Percentiles rank a stretch among this genome's conserved stretches.
phyloP scores from a whole-genome alignment of 257 asterid genomes.

The Nicotiana paniculata region DNA sequence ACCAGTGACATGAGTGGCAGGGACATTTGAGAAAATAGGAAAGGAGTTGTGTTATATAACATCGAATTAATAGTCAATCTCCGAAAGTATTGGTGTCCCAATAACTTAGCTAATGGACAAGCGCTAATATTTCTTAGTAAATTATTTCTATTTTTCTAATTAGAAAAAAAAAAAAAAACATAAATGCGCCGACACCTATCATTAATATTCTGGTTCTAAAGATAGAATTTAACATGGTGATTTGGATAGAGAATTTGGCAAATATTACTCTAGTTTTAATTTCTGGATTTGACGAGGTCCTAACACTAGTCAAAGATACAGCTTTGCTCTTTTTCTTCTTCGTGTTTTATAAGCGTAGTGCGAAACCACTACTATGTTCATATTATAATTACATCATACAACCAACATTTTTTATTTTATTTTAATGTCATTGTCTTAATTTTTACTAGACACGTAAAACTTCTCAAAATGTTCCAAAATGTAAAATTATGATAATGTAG shows the following conservation, averaged over 20 bases:
- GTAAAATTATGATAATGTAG: not conserved
- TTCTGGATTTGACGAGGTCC: not conserved
- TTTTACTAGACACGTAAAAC: too few relatives aligned
- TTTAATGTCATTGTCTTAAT: too few relatives aligned
- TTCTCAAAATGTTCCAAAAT: too few relatives aligned
- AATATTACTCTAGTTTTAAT: not conserved
- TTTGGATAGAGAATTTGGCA: not conserved
- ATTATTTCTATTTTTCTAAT: not conserved
- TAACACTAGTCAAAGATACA: not conserved
- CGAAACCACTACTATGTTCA: not conserved
- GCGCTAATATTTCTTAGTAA: not conserved
- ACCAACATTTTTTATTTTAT: too few relatives aligned
- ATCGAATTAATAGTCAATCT: not conserved
- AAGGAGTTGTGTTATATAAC: not conserved
- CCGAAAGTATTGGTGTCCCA: conserved; percentile 11
- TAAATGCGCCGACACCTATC: not conserved
- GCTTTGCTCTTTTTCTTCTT: not conserved
- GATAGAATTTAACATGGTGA: not conserved
- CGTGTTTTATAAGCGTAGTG: not conserved
- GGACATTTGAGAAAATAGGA: conserved; percentile 2
- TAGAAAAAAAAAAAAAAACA: too few relatives aligned
- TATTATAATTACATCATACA: not conserved
- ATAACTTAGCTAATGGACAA: conserved; percentile 9
- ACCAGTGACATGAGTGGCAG: conserved; percentile 3
- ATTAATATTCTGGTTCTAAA: not conserved